These are phyloP conservation scores for Sisymbrium irio DNA, from an alignment of 345 rosid genomes.

Conservation along the genomic window DNA sequence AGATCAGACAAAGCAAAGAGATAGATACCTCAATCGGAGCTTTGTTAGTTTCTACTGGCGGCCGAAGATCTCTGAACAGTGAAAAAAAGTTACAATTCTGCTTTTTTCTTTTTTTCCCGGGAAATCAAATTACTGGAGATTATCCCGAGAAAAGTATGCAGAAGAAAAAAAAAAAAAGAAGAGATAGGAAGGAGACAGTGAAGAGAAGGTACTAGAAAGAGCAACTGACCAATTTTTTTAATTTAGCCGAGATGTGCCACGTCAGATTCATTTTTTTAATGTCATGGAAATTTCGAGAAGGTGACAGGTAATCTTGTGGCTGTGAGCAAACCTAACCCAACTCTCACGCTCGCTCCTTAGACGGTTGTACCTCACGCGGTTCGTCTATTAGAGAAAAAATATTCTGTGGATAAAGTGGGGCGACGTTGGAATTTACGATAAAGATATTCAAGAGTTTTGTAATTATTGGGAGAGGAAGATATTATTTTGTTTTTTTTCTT, in stretches of 20 bases:
- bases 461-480: not conserved
- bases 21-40: not conserved
- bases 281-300: conserved; percentile 50
- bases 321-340: conserved; percentile 26
- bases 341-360: conserved; percentile 1
- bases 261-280: conserved; percentile 31
- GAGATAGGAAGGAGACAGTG: not conserved
- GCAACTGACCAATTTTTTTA: conserved; percentile 2
- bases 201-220: conserved; percentile 14
- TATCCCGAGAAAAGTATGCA: not conserved
- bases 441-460: not conserved
- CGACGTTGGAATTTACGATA: not conserved
- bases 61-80: not conserved
- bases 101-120: not conserved
- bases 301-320: conserved; percentile 48
- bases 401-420: conserved; percentile 10
- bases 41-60: not conserved
- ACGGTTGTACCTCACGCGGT: conserved; percentile 10
- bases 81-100: not conserved
- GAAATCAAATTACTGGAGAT: conserved; percentile 1
- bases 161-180: not conserved
- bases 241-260: conserved; percentile 34
- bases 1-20: not conserved
- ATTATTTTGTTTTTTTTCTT: not conserved
- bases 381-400: not conserved